Evolutionary conservation across 345 rosid species (phyloP), one percentile per base, ranked within the genome.

Genomic region (Anastatica hierochuntica): DNA sequence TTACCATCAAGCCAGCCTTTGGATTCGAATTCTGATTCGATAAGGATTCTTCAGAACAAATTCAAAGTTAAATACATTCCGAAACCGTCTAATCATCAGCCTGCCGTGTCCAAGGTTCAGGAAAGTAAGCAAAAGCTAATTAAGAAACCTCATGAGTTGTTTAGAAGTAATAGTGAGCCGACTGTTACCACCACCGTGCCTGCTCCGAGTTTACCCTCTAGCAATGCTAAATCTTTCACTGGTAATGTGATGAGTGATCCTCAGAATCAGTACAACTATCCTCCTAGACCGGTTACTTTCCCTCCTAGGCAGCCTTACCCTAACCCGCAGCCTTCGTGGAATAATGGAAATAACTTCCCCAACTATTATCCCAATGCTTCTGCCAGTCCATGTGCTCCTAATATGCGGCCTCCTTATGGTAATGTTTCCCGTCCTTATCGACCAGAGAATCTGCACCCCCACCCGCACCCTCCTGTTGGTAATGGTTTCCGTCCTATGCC

Each of bases 111-210:
- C 10, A 81, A 79, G 76, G 9, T 20, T 27, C 79, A 64, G 56
- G 96, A 75, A 49, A 75, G 35, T 60, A 69, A 43, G 60, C 71
- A 45, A 46, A 80, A 73, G 73, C 73, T 60, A 64, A 72, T 81
- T 58, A 85, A 77, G 83, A 86, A 75, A 77, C 90, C 95, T 0
- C 95, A 83, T 51, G 97, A 89, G 63, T 74, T 71, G 56, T 79
- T 74, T 67, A 69, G 71, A 26, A 68, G 79, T 18, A n/a, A n/a
- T n/a, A 41, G 69, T 21, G 82, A 71, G 45, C 68, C 75, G 0
- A 47, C 49, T 27, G 53, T 41, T 29, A 12, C 53, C 10, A 10
- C 55, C 10, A 53, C 15, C 8, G 7, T 48, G 35, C 59, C 67
- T 44, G 54, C 68, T 49, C 64, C 82, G 26, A 67, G 60, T 64